Base-by-base conservation (phyloP, 495 filamentous ascomycete genomes). In the Annulohypoxylon stygium region DNA sequence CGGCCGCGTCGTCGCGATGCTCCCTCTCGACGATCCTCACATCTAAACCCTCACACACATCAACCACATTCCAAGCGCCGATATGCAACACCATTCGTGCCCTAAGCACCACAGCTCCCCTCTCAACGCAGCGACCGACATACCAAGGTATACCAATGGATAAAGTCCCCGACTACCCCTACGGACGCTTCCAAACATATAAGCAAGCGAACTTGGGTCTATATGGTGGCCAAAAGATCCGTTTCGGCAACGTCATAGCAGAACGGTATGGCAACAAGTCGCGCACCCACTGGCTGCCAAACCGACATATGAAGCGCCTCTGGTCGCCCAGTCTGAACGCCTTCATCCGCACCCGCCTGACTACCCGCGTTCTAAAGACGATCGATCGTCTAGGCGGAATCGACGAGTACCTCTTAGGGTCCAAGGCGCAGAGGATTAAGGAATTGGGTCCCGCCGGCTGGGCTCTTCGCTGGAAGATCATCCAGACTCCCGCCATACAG, bases 181-280 rank as follows among this genome's bases (percentile, higher is more conserved):
- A 93, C 82, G 92, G 92, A n/a, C 88, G 90, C n/a, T 85, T 89
- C 59, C 85, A 83, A 57, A 85, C 89, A 71, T 98, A 92, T 88
- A 96, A 97, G 80, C 94, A 97, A 81, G 88, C 90, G 66, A 93
- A 97, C 85, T 86, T 88, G 51, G 95, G 95, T 69, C 90, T 98
- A 7, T 98, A 96, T 85, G 95, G 92, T 53, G 84, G 85, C 47
- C 83, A 88, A 53, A 87, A 86, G 61, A 94, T 96, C 83, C 93
- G 90, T 65, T 96, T 93, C 86, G 96, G 96, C 78, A 97, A 99
- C 89, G 92, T 90, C 69, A 93, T 98, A 51, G 93, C 93, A 26
- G 81, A 89, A 72, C 84, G 86, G 58, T 89, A 93, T 82, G 87
- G 93, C 76, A 89, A 89, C 83, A 97, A 97, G 80, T 93, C 94